phyloP scores from a whole-genome alignment of 179 eudicot species.

The Silene noctiflora region DNA sequence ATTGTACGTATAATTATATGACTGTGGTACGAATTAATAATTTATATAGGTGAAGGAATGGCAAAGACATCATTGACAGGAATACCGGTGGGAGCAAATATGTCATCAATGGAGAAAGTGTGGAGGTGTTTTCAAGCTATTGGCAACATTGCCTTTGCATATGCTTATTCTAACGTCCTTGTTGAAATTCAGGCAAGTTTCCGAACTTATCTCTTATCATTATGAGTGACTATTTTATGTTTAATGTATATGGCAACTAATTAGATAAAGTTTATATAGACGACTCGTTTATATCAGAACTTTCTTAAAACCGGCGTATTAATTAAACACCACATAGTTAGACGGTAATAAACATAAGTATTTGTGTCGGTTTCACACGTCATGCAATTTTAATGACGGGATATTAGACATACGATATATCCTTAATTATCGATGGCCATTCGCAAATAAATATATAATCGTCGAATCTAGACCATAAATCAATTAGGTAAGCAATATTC shows the following conservation, averaged over 20 bases:
- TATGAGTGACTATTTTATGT: no score
- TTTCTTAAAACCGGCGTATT: no score
- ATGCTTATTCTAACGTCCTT: conserved; percentile 70
- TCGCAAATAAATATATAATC: not conserved
- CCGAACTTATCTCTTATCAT: not conserved
- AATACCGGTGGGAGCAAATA: conserved; percentile 62
- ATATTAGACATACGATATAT: no score
- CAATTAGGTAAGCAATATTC: not conserved
- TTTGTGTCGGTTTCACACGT: no score
- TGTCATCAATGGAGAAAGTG: conserved; percentile 55
- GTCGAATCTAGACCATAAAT: not conserved
- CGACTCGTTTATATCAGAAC: no score
- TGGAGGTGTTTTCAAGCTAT: conserved; percentile 81
- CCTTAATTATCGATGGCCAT: not conserved
- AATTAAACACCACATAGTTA: no score
- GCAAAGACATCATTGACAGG: conserved; percentile 64
- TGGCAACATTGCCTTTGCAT: conserved; percentile 82
- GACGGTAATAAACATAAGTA: no score
- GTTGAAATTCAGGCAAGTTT: conserved; percentile 69
- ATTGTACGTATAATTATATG: not conserved
- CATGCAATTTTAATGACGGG: no score
- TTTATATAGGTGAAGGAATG: conserved; percentile 30
- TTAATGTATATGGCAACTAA: no score
- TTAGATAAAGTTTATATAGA: no score
- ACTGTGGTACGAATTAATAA: not conserved